A percentile compares a stretch with the other conserved stretches of the same genome.
These are phyloP conservation scores for Agaricus subrufescens DNA, from an alignment of 768 basidiomycete genomes.

Conservation along the genomic window DNA sequence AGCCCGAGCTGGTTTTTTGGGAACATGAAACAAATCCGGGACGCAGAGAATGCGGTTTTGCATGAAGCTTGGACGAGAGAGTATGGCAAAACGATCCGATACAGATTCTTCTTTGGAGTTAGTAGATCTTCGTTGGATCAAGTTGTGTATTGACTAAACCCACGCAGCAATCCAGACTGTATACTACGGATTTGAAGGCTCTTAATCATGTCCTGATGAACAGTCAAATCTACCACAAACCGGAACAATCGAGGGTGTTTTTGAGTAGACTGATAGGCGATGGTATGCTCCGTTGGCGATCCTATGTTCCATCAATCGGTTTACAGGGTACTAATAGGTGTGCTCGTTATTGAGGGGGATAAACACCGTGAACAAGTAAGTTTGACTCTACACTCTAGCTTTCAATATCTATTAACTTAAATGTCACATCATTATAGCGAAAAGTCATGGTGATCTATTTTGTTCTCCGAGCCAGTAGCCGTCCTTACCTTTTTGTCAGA, in stretches of 20 bases:
- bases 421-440: slow-evolving; percentile 22
- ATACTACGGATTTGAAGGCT: slow-evolving; percentile 59
- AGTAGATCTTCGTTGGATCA: slow-evolving; percentile 12
- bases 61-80: slow-evolving; percentile 39
- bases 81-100: slow-evolving; percentile 44
- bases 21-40: slow-evolving; percentile 38
- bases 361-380: slow-evolving; percentile 42
- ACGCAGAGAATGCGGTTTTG: slow-evolving; percentile 28
- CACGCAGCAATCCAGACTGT: slow-evolving; percentile 34
- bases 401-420: not conserved
- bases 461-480: not conserved
- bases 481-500: slow-evolving; percentile 27
- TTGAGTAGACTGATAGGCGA: slow-evolving; percentile 40
- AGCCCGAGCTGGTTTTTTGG: slow-evolving; percentile 42
- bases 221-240: slow-evolving; percentile 51
- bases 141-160: too few relatives aligned
- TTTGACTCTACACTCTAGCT: not conserved
- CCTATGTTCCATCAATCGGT: too few relatives aligned
- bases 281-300: slow-evolving; percentile 18
- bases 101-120: slow-evolving; percentile 41
- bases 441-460: slow-evolving; percentile 34
- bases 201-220: slow-evolving; percentile 62
- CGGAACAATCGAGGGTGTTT: slow-evolving; percentile 30
- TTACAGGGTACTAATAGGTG: slow-evolving; percentile 24
- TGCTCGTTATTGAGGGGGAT: slow-evolving; percentile 46